Evolutionary conservation across 1,284 basidiomycete species (phyloP), one percentile per base, ranked within the genome.

Genomic region (Sanghuangporus weigelae): DNA sequence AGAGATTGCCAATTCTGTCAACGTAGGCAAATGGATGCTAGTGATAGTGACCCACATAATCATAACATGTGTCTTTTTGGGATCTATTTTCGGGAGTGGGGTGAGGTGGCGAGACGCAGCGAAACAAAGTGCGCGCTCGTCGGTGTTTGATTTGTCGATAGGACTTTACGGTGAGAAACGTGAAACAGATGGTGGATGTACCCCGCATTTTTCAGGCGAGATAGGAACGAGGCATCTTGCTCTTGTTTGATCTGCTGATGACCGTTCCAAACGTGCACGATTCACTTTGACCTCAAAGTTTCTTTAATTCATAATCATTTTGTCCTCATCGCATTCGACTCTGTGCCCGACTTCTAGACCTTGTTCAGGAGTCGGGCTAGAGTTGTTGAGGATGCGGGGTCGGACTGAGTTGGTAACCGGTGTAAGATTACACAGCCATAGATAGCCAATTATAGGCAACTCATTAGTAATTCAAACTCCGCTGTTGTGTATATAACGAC

Each of bases 171-270:
- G 40, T 2, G 40, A 46, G 16, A 46, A n/a, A 46, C 44, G 7
- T 46, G 44, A 46, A 7, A 46, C 44, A 46, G 44, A 46, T 35
- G 36, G 48, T 26, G 40, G 14, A 40, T 36, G 49, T 62, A 55
- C 64, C 60, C 64, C 64, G 64, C 64, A 59, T 57, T 62, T 65
- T 59, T 46, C 21, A 16, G 21, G 55, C 51, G 44, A 62, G 59
- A 58, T 40, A 62, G 57, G 60, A 38, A 59, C 55, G 55, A 26
- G 57, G 48, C 26, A 21, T 46, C 23, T 31, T 53, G 26, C 12
- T 60, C 36, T 35, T 26, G 21, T 40, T 40, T 38, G 8, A 59
- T 19, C 19, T 57, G 39, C 16, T 60, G 57, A 26, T 56, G 57
- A 56, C 40, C 59, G 54, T 59, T 49, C 35, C 44, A 31, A 48